Conservation (phyloP, 2,329 filamentous ascomycete genomes). For the Aspergillus fumigatus region DNA sequence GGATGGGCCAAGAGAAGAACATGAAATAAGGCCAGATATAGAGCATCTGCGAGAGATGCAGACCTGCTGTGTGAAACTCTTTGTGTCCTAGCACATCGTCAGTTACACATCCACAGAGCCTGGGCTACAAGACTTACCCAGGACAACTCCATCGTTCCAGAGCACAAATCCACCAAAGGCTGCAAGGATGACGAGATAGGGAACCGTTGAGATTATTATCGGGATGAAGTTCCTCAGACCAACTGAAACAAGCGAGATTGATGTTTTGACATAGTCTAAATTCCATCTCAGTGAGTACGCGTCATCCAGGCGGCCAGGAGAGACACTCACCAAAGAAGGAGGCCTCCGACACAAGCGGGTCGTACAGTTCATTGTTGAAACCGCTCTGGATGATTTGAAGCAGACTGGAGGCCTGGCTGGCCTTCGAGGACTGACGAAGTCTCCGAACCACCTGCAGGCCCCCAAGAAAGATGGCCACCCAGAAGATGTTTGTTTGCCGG, state of each 20-base stretch:
- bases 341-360: conserved; percentile 46
- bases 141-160: conserved; percentile 88
- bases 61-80: conserved; percentile 82
- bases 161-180: conserved; percentile 70
- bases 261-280: conserved; percentile 46
- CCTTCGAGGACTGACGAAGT: conserved; percentile 26
- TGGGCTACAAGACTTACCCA: conserved; percentile 54
- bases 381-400: conserved; percentile 27
- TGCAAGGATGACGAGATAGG: conserved; percentile 58
- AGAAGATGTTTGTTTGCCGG: conserved; percentile 95
- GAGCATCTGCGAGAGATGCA: conserved; percentile 88
- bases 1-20: conserved; percentile 83
- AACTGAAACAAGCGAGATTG: conserved; percentile 61
- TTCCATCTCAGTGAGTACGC: conserved; percentile 18
- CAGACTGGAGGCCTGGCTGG: conserved; percentile 23
- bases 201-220: conserved; percentile 38
- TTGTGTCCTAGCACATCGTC: conserved; percentile 67
- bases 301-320: background rate
- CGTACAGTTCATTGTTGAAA: conserved; percentile 44
- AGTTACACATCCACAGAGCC: background rate
- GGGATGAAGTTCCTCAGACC: conserved; percentile 42
- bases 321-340: conserved; percentile 44
- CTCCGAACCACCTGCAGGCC: conserved; percentile 40
- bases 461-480: conserved; percentile 60
- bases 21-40: conserved; percentile 88